Percentiles rank a stretch among this genome's conserved stretches.
Conservation (phyloP, 257 asterid genomes). For the Linderniella brevidens region DNA sequence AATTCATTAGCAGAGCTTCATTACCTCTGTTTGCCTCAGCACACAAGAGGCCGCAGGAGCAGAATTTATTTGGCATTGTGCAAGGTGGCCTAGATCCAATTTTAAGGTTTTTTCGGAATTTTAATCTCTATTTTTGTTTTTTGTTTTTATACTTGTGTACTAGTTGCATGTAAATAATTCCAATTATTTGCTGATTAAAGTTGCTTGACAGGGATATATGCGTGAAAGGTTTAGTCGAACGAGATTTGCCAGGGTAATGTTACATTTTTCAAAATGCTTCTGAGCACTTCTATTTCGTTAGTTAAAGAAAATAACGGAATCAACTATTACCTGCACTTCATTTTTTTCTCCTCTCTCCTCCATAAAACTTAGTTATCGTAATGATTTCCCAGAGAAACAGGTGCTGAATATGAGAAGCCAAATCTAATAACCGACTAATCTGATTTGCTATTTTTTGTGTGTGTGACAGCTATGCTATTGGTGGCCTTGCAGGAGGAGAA, state of each 20-base stretch:
- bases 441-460: conserved; percentile 23
- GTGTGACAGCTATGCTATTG: conserved; percentile 91
- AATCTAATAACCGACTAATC: conserved; percentile 7
- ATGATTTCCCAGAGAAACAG: no score
- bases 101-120: conserved; percentile 37
- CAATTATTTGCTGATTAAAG: neutral
- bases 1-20: neutral
- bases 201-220: conserved; percentile 67
- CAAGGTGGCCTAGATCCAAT: conserved; percentile 99
- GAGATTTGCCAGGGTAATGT: conserved; percentile 87
- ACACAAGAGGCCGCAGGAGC: conserved; percentile 83
- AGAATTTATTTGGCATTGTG: conserved; percentile 93
- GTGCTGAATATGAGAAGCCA: no score
- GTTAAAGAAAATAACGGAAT: no score
- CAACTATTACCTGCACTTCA: no score
- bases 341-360: no score
- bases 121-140: neutral
- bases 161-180: neutral
- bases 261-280: no score
- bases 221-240: conserved; percentile 82
- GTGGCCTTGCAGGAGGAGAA: conserved; percentile 99
- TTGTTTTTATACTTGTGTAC: neutral
- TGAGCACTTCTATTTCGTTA: neutral
- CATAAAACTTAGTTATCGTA: no score
- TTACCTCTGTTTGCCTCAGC: conserved; percentile 42